Evolutionary conservation across 2,329 filamentous ascomycete species (phyloP), one percentile per base, ranked within the genome.

Genomic region (Alternaria sp.): DNA sequence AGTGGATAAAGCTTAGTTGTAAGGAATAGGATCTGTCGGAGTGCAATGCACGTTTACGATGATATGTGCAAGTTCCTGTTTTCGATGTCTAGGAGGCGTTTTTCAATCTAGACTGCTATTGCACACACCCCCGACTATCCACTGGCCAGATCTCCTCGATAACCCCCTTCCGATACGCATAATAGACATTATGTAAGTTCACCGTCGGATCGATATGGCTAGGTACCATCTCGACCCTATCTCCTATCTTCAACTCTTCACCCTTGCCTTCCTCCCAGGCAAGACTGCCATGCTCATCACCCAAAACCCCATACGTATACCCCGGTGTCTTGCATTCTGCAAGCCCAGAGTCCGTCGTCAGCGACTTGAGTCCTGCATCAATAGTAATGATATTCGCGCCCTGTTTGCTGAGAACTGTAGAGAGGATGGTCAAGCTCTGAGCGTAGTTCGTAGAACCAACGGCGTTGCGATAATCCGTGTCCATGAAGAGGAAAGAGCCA

Each of bases 401-500:
- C 64, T 84, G 83, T 58, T 79, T 77, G 73, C 82, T 84, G 18
- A 86, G 61, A 0, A 85, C 83, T 0, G 83, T 85, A 0, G 82
- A 78, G 20, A 85, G 63, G 7, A 85, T 78, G 0, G 82, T 83
- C 26, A 86, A 62, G 47, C 82, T 85, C 63, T 86, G 82, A 0
- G 77, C 75, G 66, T 83, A 86, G 55, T 80, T 80, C 0, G 49
- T 18, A 0, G 76, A 73, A 1, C 84, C 84, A 0, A 86, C 77
- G 0, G 84, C 84, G 52, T 84, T 83, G 3, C 83, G 80, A 64
- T 86, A 86, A 65, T 86, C 84, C 2, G 84, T 84, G 57, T 86
- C 84, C 84, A 86, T 86, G 68, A 86, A 86, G 56, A 86, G 80
- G 59, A 86, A 86, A 0, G 82, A 84, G 0, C 84, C 84, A 0